phyloP scores from a whole-genome alignment of 495 filamentous ascomycete species.

The Platismatia glauca region DNA sequence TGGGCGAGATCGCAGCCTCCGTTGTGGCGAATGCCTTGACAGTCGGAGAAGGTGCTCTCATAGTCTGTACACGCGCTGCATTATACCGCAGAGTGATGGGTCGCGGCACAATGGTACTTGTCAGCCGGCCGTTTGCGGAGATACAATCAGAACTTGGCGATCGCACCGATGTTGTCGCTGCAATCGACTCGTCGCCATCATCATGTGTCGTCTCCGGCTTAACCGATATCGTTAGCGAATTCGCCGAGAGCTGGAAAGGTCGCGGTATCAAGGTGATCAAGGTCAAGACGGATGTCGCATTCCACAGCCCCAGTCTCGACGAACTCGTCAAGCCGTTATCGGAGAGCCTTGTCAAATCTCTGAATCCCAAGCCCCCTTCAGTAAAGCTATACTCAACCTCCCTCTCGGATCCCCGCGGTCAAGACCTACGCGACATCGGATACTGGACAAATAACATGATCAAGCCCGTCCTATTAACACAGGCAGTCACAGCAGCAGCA shows the following conservation, averaged over 20 bases:
- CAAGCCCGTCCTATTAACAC: slow-evolving; percentile 25
- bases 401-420: slow-evolving; percentile 19
- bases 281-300: slow-evolving; percentile 30
- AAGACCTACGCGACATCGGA: slow-evolving; percentile 20
- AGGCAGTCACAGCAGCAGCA: slow-evolving; percentile 30
- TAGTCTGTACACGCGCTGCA: slow-evolving; percentile 29
- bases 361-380: slow-evolving; percentile 24
- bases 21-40: slow-evolving; percentile 29
- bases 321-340: slow-evolving; percentile 25
- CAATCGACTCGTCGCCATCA: slow-evolving; percentile 37
- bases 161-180: slow-evolving; percentile 29
- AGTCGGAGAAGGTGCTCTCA: slow-evolving; percentile 25
- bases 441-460: slow-evolving; percentile 31
- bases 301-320: slow-evolving; percentile 32
- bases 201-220: slow-evolving; percentile 34
- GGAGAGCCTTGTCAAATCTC: slow-evolving; percentile 17
- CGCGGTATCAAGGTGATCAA: slow-evolving; percentile 25
- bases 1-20: slow-evolving; percentile 31
- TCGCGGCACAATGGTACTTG: slow-evolving; percentile 44
- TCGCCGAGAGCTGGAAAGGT: slow-evolving; percentile 15
- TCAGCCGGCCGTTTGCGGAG: slow-evolving; percentile 38
- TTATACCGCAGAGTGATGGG: slow-evolving; percentile 37
- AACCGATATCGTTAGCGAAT: slow-evolving; percentile 20
- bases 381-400: slow-evolving; percentile 36
- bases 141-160: slow-evolving; percentile 20